These are phyloP conservation scores for Rhynchospora tenuis DNA, from an alignment of 176 grass and related monocot genomes.

Conservation along the genomic window DNA sequence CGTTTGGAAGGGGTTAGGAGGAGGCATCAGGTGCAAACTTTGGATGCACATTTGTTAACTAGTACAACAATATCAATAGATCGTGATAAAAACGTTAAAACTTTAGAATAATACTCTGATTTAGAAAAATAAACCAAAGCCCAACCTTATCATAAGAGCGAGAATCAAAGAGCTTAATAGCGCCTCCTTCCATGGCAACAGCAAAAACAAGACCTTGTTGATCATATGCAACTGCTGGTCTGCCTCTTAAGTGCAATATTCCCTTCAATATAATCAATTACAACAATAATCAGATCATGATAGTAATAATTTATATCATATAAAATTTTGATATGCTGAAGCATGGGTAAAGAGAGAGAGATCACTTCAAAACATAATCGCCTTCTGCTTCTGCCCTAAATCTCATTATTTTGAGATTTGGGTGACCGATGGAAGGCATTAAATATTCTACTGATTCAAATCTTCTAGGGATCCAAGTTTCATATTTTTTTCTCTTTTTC, in stretches of 20 bases:
- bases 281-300: slow-evolving; percentile 22
- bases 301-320: too few relatives aligned
- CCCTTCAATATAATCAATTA: slow-evolving; percentile 54
- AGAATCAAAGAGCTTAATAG: slow-evolving; percentile 98
- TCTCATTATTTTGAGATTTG: too few relatives aligned
- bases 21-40: not conserved
- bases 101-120: not conserved
- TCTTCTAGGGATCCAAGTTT: too few relatives aligned
- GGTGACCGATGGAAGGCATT: too few relatives aligned
- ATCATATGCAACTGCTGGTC: slow-evolving; percentile 98
- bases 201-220: slow-evolving; percentile 99
- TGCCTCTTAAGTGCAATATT: slow-evolving; percentile 71
- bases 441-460: too few relatives aligned
- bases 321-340: too few relatives aligned
- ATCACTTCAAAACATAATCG: too few relatives aligned
- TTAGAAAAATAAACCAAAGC: not conserved
- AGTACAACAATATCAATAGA: slow-evolving; percentile 4
- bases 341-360: too few relatives aligned
- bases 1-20: not conserved
- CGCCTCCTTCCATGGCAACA: slow-evolving; percentile 91
- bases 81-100: not conserved
- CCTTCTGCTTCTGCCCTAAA: too few relatives aligned
- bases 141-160: slow-evolving; percentile 91
- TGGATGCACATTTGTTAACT: not conserved
- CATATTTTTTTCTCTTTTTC: too few relatives aligned